Conservation (phyloP, 2,329 filamentous ascomycete species). For the Clonostachys chloroleuca region DNA sequence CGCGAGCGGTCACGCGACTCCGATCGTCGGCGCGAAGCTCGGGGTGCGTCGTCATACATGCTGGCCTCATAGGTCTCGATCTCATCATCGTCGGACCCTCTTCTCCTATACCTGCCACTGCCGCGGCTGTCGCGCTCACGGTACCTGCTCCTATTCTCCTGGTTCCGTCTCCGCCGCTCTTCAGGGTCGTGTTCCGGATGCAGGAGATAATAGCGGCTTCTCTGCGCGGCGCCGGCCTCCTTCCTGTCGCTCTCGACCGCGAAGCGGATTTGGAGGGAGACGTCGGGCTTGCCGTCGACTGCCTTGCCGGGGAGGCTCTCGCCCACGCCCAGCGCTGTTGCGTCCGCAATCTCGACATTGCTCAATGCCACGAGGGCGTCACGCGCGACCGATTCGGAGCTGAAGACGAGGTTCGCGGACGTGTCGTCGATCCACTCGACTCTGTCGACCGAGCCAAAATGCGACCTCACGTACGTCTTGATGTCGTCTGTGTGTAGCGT, state of each 20-base stretch:
- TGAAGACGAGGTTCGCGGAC: conserved; percentile 82
- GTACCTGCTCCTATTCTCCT: conserved; percentile 55
- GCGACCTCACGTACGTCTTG: conserved; percentile 65
- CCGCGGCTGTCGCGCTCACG: conserved; percentile 45
- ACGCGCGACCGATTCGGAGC: conserved; percentile 42
- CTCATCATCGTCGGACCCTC: conserved; percentile 42
- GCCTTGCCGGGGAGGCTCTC: conserved; percentile 68
- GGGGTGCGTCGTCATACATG: conserved; percentile 73
- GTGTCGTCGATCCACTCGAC: conserved; percentile 96
- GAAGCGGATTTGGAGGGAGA: conserved; percentile 66
- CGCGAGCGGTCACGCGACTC: conserved; percentile 13
- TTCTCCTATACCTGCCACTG: conserved; percentile 21
- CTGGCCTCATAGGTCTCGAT: conserved; percentile 62
- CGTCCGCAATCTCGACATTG: conserved; percentile 45
- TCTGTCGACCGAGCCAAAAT: conserved; percentile 56
- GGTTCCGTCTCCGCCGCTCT: conserved; percentile 59
- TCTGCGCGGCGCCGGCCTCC: conserved; percentile 67
- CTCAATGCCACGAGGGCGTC: conserved; percentile 52
- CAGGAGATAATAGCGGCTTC: conserved; percentile 88
- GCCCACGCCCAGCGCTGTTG: conserved; percentile 50
- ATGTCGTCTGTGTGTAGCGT: conserved; percentile 78
- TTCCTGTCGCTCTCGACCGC: conserved; percentile 78
- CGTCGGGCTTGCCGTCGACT: conserved; percentile 63
- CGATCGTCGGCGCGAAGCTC: conserved; percentile 12
- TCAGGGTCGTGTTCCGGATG: conserved; percentile 86